Evolutionary conservation across 2,329 filamentous ascomycete species (phyloP).

Genomic region (Myriosclerotinia curreyana): DNA sequence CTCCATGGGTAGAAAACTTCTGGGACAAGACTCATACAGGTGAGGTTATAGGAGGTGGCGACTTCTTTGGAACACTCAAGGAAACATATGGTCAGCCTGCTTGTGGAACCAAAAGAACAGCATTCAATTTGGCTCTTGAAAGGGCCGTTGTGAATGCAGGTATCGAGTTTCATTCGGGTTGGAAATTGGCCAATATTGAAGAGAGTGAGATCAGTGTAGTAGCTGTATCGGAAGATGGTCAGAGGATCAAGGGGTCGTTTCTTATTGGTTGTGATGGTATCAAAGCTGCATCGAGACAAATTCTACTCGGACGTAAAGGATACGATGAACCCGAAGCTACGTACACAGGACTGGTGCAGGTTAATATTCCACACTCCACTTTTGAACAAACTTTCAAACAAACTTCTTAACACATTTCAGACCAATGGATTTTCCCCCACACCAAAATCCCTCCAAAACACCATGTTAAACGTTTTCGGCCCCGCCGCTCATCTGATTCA

Average conservation of each 20-base stretch:
- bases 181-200: constrained; percentile 21
- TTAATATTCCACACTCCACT: neutral
- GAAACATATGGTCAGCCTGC: constrained; percentile 22
- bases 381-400: neutral
- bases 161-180: constrained; percentile 19
- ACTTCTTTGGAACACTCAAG: neutral
- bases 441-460: neutral
- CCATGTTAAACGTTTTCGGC: constrained; percentile 22
- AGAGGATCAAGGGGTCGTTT: constrained; percentile 20
- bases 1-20: neutral
- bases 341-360: constrained; percentile 22
- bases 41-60: constrained; percentile 12
- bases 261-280: constrained; percentile 28
- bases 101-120: constrained; percentile 20
- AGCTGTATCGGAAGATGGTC: constrained; percentile 16
- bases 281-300: constrained; percentile 15
- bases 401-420: neutral
- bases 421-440: constrained; percentile 15
- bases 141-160: neutral
- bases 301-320: constrained; percentile 13
- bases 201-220: constrained; percentile 13
- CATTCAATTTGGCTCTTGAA: constrained; percentile 20
- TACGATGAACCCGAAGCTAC: constrained; percentile 15
- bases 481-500: constrained; percentile 17
- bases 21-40: constrained; percentile 7